These are phyloP conservation scores for Angomonas desouzai DNA, from an alignment of 208 protist species.

Conservation along the genomic window DNA sequence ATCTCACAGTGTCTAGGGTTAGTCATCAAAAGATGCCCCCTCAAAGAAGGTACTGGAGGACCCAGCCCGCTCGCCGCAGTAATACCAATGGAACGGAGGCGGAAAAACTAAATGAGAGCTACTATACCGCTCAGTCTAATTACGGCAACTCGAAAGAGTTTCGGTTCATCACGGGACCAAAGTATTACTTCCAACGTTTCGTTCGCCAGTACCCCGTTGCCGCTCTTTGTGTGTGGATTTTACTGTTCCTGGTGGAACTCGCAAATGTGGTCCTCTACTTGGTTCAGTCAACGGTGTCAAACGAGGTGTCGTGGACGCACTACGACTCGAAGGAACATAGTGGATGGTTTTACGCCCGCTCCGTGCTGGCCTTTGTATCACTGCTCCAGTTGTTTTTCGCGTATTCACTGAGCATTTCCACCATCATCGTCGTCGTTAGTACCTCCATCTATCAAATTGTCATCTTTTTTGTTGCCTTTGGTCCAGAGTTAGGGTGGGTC, in stretches of 20 bases:
- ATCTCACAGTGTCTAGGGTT: conserved; percentile 43
- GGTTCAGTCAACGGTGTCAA: conserved; percentile 39
- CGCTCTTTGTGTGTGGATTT: conserved; percentile 68
- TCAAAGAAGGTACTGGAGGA: conserved; percentile 43
- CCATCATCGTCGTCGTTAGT: conserved; percentile 62
- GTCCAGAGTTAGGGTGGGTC: conserved; percentile 43
- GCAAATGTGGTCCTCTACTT: conserved; percentile 69
- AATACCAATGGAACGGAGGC: conserved; percentile 22
- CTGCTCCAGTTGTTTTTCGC: conserved; percentile 80
- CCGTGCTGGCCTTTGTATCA: conserved; percentile 61
- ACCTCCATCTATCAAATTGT: conserved; percentile 84
- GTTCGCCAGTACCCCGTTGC: conserved; percentile 62
- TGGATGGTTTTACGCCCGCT: conserved; percentile 60
- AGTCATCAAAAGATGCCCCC: conserved; percentile 36
- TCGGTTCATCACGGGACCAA: conserved; percentile 61
- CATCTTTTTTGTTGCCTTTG: conserved; percentile 56
- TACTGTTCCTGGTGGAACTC: conserved; percentile 75
- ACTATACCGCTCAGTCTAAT: conserved; percentile 11
- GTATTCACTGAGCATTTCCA: conserved; percentile 70
- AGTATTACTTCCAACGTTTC: conserved; percentile 78
- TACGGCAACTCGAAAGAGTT: conserved; percentile 33
- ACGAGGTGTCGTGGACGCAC: conserved; percentile 44
- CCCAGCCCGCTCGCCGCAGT: conserved; percentile 34
- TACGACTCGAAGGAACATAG: conserved; percentile 53
- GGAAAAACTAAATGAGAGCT: conserved; percentile 22